Evolutionary conservation across 192 early-diverging fungal species (phyloP).

Genomic region (Backusella parvicylindrica): DNA sequence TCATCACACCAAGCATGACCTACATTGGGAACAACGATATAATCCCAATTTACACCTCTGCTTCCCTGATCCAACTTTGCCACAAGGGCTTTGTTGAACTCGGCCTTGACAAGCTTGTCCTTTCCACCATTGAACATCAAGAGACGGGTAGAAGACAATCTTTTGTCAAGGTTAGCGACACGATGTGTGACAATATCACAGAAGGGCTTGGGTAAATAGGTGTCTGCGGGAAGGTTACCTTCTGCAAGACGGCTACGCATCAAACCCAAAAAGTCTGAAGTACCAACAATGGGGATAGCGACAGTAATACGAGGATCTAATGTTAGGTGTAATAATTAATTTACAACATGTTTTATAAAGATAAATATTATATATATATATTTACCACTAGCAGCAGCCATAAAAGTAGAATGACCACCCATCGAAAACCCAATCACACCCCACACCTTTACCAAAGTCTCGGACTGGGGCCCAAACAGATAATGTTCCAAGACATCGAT

Average conservation of each 20-base stretch:
- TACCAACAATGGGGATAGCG: conserved; percentile 25
- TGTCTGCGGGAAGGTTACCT: neutral
- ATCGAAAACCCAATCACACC: conserved; percentile 47
- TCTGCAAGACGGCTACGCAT: conserved; percentile 7
- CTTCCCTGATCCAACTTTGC: neutral
- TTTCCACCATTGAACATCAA: conserved; percentile 24
- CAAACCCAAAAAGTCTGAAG: conserved; percentile 13
- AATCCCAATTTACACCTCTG: conserved; percentile 18
- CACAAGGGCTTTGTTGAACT: conserved; percentile 11
- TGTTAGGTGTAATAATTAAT: neutral
- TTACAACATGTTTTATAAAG: too few relatives aligned
- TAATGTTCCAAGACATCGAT: conserved; percentile 47
- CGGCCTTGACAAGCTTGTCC: conserved; percentile 19
- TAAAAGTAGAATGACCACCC: conserved; percentile 48
- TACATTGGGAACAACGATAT: conserved; percentile 7
- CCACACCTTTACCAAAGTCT: conserved; percentile 36
- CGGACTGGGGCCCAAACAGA: conserved; percentile 28
- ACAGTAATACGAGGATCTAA: conserved; percentile 30
- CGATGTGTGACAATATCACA: neutral
- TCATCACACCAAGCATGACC: conserved; percentile 30
- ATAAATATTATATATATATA: too few relatives aligned
- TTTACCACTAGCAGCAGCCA: conserved; percentile 38
- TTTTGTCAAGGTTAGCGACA: neutral
- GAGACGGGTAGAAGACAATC: conserved; percentile 7
- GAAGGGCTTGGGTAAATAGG: conserved; percentile 17